A percentile compares a stretch with the other conserved stretches of the same genome.
Conservation (phyloP, 2,329 filamentous ascomycete species). For the Aaosphaeria pasadenensis region DNA sequence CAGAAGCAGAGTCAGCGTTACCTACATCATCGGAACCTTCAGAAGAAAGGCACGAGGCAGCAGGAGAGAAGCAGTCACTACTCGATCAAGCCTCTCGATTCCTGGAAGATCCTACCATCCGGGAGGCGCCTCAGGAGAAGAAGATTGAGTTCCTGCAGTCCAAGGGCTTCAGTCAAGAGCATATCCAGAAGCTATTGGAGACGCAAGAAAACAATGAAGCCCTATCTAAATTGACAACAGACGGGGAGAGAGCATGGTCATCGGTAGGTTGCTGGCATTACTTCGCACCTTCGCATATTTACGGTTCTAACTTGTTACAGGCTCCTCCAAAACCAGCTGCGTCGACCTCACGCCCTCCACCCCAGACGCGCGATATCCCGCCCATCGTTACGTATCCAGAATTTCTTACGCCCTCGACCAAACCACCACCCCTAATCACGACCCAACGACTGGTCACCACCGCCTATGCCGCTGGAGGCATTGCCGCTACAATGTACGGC, state of each 20-base stretch:
- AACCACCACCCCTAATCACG: slow-evolving; percentile 59
- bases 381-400: slow-evolving; percentile 67
- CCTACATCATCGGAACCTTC: background rate
- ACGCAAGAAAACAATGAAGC: slow-evolving; percentile 9
- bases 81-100: slow-evolving; percentile 72
- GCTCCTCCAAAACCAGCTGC: slow-evolving; percentile 10
- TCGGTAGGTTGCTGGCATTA: slow-evolving; percentile 15
- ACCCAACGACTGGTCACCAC: slow-evolving; percentile 55
- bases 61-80: slow-evolving; percentile 12
- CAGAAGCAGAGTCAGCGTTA: background rate
- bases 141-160: slow-evolving; percentile 74
- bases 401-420: slow-evolving; percentile 58
- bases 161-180: slow-evolving; percentile 67
- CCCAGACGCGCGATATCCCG: slow-evolving; percentile 45
- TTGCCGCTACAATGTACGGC: slow-evolving; percentile 63
- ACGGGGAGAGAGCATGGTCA: slow-evolving; percentile 24
- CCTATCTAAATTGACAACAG: slow-evolving; percentile 14
- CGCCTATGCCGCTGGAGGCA: slow-evolving; percentile 54
- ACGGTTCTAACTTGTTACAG: slow-evolving; percentile 12
- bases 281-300: background rate
- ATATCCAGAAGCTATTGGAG: slow-evolving; percentile 66
- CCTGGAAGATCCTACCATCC: slow-evolving; percentile 70
- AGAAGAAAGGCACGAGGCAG: slow-evolving; percentile 13
- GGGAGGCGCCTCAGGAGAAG: slow-evolving; percentile 64
- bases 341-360: slow-evolving; percentile 7